A percentile compares a stretch with the other conserved stretches of the same genome.
These are phyloP conservation scores for Fusarium mangiferae DNA, from an alignment of 2,329 filamentous ascomycete genomes.

Conservation along the genomic window DNA sequence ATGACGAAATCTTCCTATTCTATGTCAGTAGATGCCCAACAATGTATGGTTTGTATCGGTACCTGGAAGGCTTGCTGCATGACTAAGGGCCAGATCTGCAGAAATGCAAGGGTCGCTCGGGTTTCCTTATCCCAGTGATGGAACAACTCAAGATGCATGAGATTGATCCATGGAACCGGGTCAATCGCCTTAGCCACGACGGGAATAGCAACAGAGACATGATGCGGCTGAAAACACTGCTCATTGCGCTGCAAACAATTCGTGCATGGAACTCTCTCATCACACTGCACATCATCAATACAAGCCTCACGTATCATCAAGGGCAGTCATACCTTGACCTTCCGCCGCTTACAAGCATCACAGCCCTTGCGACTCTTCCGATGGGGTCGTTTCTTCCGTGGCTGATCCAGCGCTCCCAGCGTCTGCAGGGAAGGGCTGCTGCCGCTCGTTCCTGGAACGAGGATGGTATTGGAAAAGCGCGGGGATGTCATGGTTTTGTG, in stretches of 20 bases:
- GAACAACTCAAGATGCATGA: neutral
- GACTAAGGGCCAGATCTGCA: neutral
- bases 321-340: neutral
- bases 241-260: neutral
- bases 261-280: neutral
- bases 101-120: neutral
- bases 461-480: neutral
- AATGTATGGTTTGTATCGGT: neutral
- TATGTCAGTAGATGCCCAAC: rapidly evolving
- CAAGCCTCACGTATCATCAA: neutral
- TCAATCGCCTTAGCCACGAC: neutral
- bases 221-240: neutral
- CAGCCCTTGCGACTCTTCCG: neutral
- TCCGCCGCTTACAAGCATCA: neutral
- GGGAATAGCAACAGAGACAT: neutral
- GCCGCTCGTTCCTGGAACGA: neutral
- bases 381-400: neutral
- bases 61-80: neutral
- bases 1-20: neutral
- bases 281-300: neutral
- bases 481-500: neutral
- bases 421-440: rapidly evolving
- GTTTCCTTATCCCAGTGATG: neutral
- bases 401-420: neutral
- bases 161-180: neutral